A percentile compares a stretch with the other conserved stretches of the same genome.
Conservation (phyloP, 1,284 basidiomycete genomes). For the Austroboletus niveus region DNA sequence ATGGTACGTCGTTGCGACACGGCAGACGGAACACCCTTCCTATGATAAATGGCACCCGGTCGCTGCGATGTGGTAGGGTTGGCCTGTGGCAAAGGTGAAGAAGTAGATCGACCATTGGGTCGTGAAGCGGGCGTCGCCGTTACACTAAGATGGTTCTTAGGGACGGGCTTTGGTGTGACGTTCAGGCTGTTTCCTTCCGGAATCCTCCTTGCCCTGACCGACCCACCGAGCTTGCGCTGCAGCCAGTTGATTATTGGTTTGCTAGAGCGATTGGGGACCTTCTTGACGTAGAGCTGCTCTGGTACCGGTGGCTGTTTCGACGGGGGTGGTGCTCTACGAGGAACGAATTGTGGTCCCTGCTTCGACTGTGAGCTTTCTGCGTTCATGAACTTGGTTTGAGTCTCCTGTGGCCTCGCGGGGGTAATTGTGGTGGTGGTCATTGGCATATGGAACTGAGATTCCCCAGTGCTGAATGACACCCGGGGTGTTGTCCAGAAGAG, state of each 20-base stretch:
- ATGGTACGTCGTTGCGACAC: constrained; percentile 53
- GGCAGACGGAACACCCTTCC: constrained; percentile 36
- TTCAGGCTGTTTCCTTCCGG: constrained; percentile 32
- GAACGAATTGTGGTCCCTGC: constrained; percentile 18
- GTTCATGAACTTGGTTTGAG: constrained; percentile 13
- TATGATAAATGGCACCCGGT: constrained; percentile 19
- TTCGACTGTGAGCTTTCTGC: constrained; percentile 12
- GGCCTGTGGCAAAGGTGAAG: constrained; percentile 30
- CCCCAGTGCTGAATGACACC: constrained; percentile 1
- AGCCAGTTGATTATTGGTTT: constrained; percentile 93
- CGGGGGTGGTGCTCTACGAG: constrained; percentile 19
- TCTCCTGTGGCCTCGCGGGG: constrained; percentile 14
- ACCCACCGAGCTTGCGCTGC: constrained; percentile 79
- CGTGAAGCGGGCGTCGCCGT: constrained; percentile 25
- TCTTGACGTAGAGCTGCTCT: constrained; percentile 47
- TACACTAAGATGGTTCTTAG: constrained; percentile 16
- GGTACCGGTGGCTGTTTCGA: constrained; percentile 28
- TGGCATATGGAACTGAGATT: constrained; percentile 15
- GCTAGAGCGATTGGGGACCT: constrained; percentile 60
- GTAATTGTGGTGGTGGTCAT: constrained; percentile 11
- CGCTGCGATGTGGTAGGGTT: constrained; percentile 23
- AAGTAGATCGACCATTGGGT: constrained; percentile 28
- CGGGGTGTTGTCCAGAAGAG: constrained; percentile 1
- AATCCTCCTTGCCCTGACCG: constrained; percentile 49
- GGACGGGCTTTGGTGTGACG: constrained; percentile 10